A percentile compares a stretch with the other conserved stretches of the same genome.
These are phyloP conservation scores for Hypoxylon rickii DNA, from an alignment of 495 filamentous ascomycete species.

Conservation along the genomic window DNA sequence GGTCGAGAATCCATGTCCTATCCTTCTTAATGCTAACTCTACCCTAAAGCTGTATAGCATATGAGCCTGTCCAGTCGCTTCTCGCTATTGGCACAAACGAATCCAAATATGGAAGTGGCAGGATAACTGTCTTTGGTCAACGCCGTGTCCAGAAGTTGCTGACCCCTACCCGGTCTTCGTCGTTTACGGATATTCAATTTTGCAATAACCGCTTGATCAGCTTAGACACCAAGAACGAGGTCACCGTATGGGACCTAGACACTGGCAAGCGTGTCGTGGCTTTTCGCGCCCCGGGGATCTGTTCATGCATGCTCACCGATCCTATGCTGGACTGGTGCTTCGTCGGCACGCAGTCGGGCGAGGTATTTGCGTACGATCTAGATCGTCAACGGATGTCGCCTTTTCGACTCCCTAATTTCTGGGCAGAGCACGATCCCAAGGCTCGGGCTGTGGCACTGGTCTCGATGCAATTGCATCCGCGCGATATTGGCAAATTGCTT, in stretches of 20 bases:
- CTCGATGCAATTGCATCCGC: conserved; percentile 82
- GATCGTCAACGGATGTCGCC: conserved; percentile 76
- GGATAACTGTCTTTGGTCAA: conserved; percentile 91
- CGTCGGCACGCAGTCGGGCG: conserved; percentile 74
- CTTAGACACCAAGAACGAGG: conserved; percentile 81
- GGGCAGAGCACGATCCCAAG: conserved; percentile 65
- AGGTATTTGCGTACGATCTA: conserved; percentile 87
- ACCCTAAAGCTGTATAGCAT: conserved; percentile 68
- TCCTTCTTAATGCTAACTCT: conserved; percentile 10
- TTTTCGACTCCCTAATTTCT: conserved; percentile 83
- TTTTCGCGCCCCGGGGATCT: conserved; percentile 74
- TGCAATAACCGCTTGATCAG: conserved; percentile 76
- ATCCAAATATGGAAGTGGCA: conserved; percentile 73
- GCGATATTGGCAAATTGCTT: conserved; percentile 89
- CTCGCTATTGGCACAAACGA: conserved; percentile 90
- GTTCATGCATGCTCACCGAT: conserved; percentile 74
- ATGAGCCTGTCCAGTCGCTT: conserved; percentile 91
- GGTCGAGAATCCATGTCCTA: not conserved
- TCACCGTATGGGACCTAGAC: conserved; percentile 75
- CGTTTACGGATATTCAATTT: conserved; percentile 48
- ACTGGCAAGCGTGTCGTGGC: conserved; percentile 61
- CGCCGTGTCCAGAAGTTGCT: conserved; percentile 75
- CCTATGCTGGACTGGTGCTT: conserved; percentile 91
- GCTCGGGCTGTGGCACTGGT: conserved; percentile 49
- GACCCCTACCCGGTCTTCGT: conserved; percentile 61